Evolutionary conservation across 2,329 filamentous ascomycete genomes (phyloP).

Genomic region (Colletotrichum sp.): DNA sequence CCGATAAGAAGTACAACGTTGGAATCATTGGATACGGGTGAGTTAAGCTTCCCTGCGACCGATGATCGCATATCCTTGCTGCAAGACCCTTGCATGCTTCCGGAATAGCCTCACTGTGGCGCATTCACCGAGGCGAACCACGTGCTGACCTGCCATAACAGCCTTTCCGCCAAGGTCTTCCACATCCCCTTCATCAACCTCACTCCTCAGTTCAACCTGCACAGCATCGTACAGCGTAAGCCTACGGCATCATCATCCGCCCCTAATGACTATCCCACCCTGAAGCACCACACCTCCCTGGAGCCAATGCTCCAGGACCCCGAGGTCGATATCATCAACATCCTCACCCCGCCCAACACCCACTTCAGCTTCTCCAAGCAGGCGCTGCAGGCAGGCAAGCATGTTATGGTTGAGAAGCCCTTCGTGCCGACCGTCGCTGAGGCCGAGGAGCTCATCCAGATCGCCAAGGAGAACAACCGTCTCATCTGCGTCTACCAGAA

Average conservation of each 20-base stretch:
- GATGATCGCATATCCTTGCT: not conserved
- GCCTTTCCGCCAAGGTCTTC: constrained; percentile 76
- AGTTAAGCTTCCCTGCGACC: constrained; percentile 22
- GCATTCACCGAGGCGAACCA: not conserved
- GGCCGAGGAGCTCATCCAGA: constrained; percentile 64
- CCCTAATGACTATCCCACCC: constrained; percentile 67
- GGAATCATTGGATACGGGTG: constrained; percentile 59
- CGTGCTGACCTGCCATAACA: constrained; percentile 28
- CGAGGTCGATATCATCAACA: constrained; percentile 70
- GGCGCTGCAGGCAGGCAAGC: constrained; percentile 73
- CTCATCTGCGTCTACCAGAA: constrained; percentile 77
- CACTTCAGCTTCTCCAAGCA: constrained; percentile 71
- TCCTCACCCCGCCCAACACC: constrained; percentile 74
- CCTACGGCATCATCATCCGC: constrained; percentile 74
- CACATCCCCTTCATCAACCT: constrained; percentile 80
- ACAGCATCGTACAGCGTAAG: constrained; percentile 77
- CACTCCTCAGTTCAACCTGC: constrained; percentile 68
- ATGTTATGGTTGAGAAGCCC: constrained; percentile 83
- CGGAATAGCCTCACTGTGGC: not conserved
- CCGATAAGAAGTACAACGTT: constrained; percentile 50
- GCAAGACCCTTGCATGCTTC: not conserved
- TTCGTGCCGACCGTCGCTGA: constrained; percentile 76
- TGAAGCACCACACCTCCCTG: constrained; percentile 67
- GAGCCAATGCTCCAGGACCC: constrained; percentile 70
- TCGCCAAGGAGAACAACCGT: constrained; percentile 55